Base-by-base conservation (phyloP, 176 grass and related monocot genomes). In the Phoenix dactylifera region DNA sequence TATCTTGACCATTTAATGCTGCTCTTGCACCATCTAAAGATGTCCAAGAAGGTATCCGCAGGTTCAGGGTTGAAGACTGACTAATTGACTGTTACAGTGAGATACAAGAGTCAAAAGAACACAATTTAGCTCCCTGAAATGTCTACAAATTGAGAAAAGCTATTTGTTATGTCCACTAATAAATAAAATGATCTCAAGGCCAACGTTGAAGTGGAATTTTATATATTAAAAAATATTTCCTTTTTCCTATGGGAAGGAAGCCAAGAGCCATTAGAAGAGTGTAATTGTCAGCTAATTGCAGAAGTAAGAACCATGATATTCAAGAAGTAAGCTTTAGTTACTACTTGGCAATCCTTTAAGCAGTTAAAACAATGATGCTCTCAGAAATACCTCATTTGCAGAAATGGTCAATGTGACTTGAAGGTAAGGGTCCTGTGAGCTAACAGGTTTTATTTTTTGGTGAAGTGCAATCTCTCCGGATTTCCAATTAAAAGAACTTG, bases 401-500 rank as follows among this genome's bases (percentile, higher is more conserved):
- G 84, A 88, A 63, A 87, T 50, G 35, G 52, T 80, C 24, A 97
- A 20, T 50, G 81, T 80, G 51, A 91, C 58, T 22, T 72, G 73
- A 60, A 88, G 84, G 73, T 76, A 70, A 18, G 75, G 82, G 64
- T 97, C 81, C 0, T 58, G 75, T 4, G 93, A 91, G 44, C 49
- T 64, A 59, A 88, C 71, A 24, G 79, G 63, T 32, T 80, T 79
- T 54, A 77, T 29, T 62, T 85, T 26, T 58, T 77, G 87, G 57
- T 64, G 77, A 25, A 97, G 64, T 59, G 50, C 17, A 65, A 91
- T 63, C 23, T 87, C 92, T 49, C 67, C 51, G 62, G 69, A 66
- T 30, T 52, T 80, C 92, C 92, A 97, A 26, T 69, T 91, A 60
- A 91, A 97, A 15, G 80, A 83, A 76, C 83, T 97, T 15, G 92